Evolutionary conservation across 371 early-diverging fungal species (phyloP), one percentile per base, ranked within the genome.

Genomic region (Mucor saturninus): DNA sequence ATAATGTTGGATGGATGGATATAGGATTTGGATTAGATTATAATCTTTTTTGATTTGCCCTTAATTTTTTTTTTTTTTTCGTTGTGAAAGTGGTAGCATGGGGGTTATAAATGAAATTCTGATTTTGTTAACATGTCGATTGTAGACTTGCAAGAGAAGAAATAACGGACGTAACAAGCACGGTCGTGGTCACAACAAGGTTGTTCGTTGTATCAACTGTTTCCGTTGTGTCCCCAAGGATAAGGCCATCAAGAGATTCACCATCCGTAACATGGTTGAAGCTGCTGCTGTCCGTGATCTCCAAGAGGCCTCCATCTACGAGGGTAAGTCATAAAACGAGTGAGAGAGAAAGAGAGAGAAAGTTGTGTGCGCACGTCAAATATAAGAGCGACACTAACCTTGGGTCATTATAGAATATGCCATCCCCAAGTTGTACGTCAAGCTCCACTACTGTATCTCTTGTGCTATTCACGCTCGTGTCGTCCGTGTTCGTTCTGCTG

Each of bases 231-330:
- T 94, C 69, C 97, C 99, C 70, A 99, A 99, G 85, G 99, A 99
- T 87, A 99, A 99, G 93, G 96, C 98, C 76, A 95, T 99, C 85
- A 98, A 98, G 92, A 91, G 98, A 72, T 96, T 97, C 89, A 86
- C 92, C 71, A 92, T 98, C 85, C 90, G 96, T 76, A 95, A 95
- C 87, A 95, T 99, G 93, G 94, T 99, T 65, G 99, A 99, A 86
- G 85, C 88, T 73, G 99, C 99, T 61, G 98, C 98, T 66, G 84
- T 94, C 76, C 91, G 98, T 83, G 99, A 99, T 84, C 88, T 99
- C 70, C 85, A 90, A 66, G 94, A 93, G 72, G 99, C 99, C 49
- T 95, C 97, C 55, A 93, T 98, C 81, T 99, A 95, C 83, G 87
- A 89, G 62, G 89, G 89, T 90, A 79, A 72, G 78, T 31, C 10